Evolutionary conservation across 345 rosid genomes (phyloP).

Genomic region (Populus tremula): DNA sequence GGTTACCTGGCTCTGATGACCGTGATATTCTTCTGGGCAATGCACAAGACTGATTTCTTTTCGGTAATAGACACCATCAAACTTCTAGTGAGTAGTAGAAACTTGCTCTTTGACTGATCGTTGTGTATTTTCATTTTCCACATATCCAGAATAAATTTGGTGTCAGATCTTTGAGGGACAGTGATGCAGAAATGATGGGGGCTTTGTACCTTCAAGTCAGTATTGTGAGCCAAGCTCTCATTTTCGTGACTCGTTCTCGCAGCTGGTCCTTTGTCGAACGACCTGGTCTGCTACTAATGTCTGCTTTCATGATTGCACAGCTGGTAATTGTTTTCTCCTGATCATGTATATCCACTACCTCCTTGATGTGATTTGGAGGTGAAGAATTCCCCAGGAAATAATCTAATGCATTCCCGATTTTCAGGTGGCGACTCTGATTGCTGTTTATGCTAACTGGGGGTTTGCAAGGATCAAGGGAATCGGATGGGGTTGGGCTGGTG

Average conservation of each 20-base stretch:
- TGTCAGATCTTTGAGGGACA: constrained; percentile 5
- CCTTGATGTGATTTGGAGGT: neutral
- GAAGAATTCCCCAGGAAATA: neutral
- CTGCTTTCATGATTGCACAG: constrained; percentile 30
- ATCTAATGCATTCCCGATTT: neutral
- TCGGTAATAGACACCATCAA: neutral
- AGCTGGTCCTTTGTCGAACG: constrained; percentile 34
- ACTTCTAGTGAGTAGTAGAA: neutral
- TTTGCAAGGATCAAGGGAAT: constrained; percentile 29
- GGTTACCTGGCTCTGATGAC: constrained; percentile 32
- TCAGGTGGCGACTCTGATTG: constrained; percentile 31
- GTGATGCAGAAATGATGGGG: constrained; percentile 15
- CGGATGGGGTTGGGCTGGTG: constrained; percentile 38
- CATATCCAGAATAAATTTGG: constrained; percentile 26
- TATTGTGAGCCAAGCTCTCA: constrained; percentile 32
- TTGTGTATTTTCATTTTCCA: neutral
- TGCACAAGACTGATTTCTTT: constrained; percentile 28
- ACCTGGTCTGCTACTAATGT: constrained; percentile 25
- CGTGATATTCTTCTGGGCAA: constrained; percentile 28
- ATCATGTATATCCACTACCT: neutral
- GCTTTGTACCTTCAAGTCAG: constrained; percentile 39
- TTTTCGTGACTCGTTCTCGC: constrained; percentile 35
- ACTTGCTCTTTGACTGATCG: neutral
- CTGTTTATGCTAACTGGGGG: constrained; percentile 32
- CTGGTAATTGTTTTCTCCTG: constrained; percentile 9